Percentiles rank a stretch among this genome's conserved stretches.
Conservation (phyloP, 1,284 basidiomycete genomes). For the Thecaphora thlaspeos region DNA sequence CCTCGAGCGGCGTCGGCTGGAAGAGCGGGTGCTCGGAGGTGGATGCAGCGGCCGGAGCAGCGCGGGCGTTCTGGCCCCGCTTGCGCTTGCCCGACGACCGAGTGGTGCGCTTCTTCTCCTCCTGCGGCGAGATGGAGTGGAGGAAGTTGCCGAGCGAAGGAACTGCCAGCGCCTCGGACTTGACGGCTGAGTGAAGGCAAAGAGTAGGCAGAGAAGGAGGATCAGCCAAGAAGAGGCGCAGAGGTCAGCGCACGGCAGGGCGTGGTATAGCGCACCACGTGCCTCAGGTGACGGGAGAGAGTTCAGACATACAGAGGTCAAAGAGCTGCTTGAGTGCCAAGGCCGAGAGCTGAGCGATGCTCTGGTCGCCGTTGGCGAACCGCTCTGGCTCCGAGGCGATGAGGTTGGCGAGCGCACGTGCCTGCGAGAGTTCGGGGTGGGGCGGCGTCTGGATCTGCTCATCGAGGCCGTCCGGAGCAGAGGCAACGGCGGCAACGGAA, state of each 20-base stretch:
- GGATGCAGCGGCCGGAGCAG: slow-evolving; percentile 47
- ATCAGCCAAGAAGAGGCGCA: too few relatives aligned
- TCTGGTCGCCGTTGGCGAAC: slow-evolving; percentile 18
- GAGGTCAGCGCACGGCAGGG: too few relatives aligned
- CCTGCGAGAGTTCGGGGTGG: slow-evolving; percentile 16
- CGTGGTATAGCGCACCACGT: too few relatives aligned
- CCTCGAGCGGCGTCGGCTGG: slow-evolving; percentile 71
- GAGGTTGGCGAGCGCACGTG: slow-evolving; percentile 26
- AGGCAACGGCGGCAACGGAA: too few relatives aligned
- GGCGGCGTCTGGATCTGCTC: background rate
- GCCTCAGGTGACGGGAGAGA: too few relatives aligned
- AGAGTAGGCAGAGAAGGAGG: too few relatives aligned
- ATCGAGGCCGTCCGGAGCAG: slow-evolving; percentile 16
- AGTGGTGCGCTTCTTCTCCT: slow-evolving; percentile 49
- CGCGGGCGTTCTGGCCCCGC: slow-evolving; percentile 31
- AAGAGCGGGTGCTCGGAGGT: slow-evolving; percentile 58
- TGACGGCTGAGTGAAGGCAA: slow-evolving; percentile 34
- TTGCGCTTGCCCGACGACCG: slow-evolving; percentile 37
- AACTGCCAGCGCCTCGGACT: slow-evolving; percentile 67
- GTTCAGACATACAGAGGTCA: slow-evolving; percentile 10
- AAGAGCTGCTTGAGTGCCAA: slow-evolving; percentile 32
- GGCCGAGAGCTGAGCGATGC: slow-evolving; percentile 15
- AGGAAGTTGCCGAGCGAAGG: slow-evolving; percentile 71
- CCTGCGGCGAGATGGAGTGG: slow-evolving; percentile 63
- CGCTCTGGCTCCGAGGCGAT: slow-evolving; percentile 27